Evolutionary conservation across 2,329 filamentous ascomycete genomes (phyloP), one percentile per base, ranked within the genome.

Genomic region (Fusarium sambucinum): DNA sequence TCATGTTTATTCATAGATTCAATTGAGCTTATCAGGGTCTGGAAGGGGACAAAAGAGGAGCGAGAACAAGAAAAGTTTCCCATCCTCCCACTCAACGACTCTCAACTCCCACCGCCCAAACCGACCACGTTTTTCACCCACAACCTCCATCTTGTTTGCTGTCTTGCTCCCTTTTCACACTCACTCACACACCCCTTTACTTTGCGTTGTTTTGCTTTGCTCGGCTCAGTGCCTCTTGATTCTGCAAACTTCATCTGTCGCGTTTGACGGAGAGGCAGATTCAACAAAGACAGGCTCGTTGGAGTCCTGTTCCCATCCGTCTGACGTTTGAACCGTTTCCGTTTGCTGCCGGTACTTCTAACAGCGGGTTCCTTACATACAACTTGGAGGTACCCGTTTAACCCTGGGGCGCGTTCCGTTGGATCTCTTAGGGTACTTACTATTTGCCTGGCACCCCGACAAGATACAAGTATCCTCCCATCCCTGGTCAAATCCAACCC

Each of bases 71-170:
- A 68, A 65, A 68, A 51, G 62, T 63, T 68, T 63, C 38, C 54
- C 35, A 44, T 70, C 66, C 58, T 69, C 63, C 62, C 59, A 56
- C 41, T 59, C 38, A 52, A 61, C 44, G 25, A 16, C 44, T 44
- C 55, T 35, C 59, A 55, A 50, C 30, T 62, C 56, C 66, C 58
- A 69, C 66, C 66, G 58, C 62, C 23, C 23, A 25, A 56, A 68
- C 56, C 61, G 63, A 68, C 66, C 66, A 69, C 67, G 62, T 69
- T 69, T 69, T 69, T 64, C 30, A 23, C 63, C 61, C 66, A 69
- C 62, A 62, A 63, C 57, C 52, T 63, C 50, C 66, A 60, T 66
- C 66, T 52, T 65, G 64, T 7, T n/a, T n/a, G 4, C 52, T 66
- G 21, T 17, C 14, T 17, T 45, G 23, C 40, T 45, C 27, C 66